These are phyloP conservation scores for Aspergillus sojae DNA, from an alignment of 2,329 filamentous ascomycete genomes.

Conservation along the genomic window DNA sequence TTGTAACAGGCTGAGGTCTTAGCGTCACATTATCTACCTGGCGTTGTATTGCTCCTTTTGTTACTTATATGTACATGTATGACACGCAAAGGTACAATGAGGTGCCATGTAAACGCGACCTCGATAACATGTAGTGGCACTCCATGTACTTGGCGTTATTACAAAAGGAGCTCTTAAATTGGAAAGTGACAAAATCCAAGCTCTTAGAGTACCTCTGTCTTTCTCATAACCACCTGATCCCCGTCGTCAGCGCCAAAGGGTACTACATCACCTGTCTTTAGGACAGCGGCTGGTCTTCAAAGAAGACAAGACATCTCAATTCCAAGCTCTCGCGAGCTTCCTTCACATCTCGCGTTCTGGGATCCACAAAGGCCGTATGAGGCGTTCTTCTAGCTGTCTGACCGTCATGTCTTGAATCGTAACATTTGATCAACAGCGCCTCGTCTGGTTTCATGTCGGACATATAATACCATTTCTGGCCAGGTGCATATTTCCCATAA, in stretches of 20 bases:
- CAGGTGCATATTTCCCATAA: not conserved
- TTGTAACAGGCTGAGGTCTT: too few species aligned
- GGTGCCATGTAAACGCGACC: too few species aligned
- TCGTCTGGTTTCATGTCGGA: constrained; percentile 8
- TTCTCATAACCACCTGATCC: not conserved
- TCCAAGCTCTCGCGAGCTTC: constrained; percentile 8
- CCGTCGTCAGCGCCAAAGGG: too few species aligned
- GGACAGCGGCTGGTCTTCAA: not conserved
- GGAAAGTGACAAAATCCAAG: too few species aligned
- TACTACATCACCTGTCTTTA: not conserved
- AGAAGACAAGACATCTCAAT: constrained; percentile 10
- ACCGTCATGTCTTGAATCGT: constrained; percentile 4
- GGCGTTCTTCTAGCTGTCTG: not conserved
- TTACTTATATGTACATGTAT: too few species aligned
- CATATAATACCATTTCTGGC: constrained; percentile 11
- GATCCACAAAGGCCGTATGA: constrained; percentile 10
- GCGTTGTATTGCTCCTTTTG: too few species aligned
- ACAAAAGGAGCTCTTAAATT: too few species aligned
- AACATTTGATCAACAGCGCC: constrained; percentile 8
- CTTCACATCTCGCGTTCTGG: not conserved
- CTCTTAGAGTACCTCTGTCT: too few species aligned
- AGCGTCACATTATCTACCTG: too few species aligned
- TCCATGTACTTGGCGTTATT: too few species aligned
- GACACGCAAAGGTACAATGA: too few species aligned
- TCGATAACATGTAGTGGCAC: too few species aligned